Percentiles rank a stretch among this genome's conserved stretches.
Evolutionary conservation across 352 stramenopile genomes (phyloP).

Genomic region (Phytophthora sp.): DNA sequence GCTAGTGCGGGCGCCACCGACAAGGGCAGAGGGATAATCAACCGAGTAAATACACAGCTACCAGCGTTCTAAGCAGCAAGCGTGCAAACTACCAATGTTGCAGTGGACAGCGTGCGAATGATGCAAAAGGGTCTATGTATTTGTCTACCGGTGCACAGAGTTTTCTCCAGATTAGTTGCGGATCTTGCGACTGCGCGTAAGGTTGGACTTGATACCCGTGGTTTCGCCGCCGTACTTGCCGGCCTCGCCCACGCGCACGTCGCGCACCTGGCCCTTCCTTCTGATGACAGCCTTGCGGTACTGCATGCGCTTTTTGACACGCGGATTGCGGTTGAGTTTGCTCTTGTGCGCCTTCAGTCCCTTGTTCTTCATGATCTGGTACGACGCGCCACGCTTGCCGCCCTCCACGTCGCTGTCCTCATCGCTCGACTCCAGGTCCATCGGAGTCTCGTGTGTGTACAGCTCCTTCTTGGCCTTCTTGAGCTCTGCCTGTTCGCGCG

Average conservation of each 20-base stretch:
- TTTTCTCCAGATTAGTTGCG: slow-evolving; percentile 63
- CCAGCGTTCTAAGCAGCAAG: not conserved
- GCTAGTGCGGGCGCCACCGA: not conserved
- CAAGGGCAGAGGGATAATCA: not conserved
- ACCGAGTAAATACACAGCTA: slow-evolving; percentile 36
- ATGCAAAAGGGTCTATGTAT: slow-evolving; percentile 39
- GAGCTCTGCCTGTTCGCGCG: slow-evolving; percentile 52
- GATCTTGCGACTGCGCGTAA: slow-evolving; percentile 91
- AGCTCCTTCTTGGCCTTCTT: slow-evolving; percentile 79
- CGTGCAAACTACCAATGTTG: not conserved
- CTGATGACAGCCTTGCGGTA: slow-evolving; percentile 98
- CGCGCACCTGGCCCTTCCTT: slow-evolving; percentile 97
- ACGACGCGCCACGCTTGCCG: slow-evolving; percentile 91
- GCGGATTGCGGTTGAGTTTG: slow-evolving; percentile 98
- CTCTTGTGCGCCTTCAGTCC: slow-evolving; percentile 98
- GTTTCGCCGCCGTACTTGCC: slow-evolving; percentile 89
- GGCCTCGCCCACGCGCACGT: slow-evolving; percentile 88
- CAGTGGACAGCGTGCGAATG: not conserved
- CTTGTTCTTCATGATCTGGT: slow-evolving; percentile 98
- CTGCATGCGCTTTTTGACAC: slow-evolving; percentile 98
- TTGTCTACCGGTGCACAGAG: slow-evolving; percentile 27
- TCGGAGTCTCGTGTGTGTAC: slow-evolving; percentile 75
- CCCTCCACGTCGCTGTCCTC: slow-evolving; percentile 78
- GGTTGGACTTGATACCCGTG: slow-evolving; percentile 91
- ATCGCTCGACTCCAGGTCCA: slow-evolving; percentile 48